Percentiles rank a stretch among this genome's conserved stretches.
phyloP scores from a whole-genome alignment of 1,139 yeast species.

The Kurtzmaniella quercitrusa region DNA sequence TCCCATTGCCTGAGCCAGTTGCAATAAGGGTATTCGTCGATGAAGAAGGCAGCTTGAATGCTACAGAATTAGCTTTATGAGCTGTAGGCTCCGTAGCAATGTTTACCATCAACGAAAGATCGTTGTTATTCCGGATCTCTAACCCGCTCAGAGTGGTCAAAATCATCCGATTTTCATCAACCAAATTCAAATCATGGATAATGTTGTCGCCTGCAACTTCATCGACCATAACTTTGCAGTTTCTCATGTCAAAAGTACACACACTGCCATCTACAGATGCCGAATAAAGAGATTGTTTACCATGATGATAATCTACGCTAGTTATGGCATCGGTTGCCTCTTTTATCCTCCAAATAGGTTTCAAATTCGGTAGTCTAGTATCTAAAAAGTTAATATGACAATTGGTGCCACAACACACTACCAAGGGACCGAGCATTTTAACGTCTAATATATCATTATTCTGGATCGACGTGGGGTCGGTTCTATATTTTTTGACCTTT shows the following conservation, averaged over 20 bases:
- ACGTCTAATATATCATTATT: constrained; percentile 14
- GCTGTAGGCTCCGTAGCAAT: not conserved
- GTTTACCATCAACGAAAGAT: not conserved
- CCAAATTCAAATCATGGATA: not conserved
- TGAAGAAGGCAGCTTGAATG: not conserved
- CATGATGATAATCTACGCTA: constrained; percentile 15
- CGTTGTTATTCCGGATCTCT: not conserved
- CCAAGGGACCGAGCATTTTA: constrained; percentile 12
- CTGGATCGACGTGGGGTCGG: constrained; percentile 7
- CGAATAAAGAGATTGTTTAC: constrained; percentile 11
- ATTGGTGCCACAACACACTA: constrained; percentile 24
- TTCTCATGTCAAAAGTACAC: constrained; percentile 25
- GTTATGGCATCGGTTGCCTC: constrained; percentile 29
- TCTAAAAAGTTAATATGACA: constrained; percentile 19
- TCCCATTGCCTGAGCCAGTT: not conserved
- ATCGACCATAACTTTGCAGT: constrained; percentile 11
- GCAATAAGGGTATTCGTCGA: not conserved
- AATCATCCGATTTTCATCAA: not conserved
- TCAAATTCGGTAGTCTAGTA: constrained; percentile 3
- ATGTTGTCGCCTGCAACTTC: not conserved
- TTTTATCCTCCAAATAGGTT: constrained; percentile 15
- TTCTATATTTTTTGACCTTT: constrained; percentile 8
- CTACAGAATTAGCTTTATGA: not conserved
- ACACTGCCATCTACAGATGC: constrained; percentile 28
- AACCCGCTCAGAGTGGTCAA: not conserved